Evolutionary conservation across 169 alveolate species (phyloP), one percentile per base, ranked within the genome.

Genomic region (Miamiensis avidus): DNA sequence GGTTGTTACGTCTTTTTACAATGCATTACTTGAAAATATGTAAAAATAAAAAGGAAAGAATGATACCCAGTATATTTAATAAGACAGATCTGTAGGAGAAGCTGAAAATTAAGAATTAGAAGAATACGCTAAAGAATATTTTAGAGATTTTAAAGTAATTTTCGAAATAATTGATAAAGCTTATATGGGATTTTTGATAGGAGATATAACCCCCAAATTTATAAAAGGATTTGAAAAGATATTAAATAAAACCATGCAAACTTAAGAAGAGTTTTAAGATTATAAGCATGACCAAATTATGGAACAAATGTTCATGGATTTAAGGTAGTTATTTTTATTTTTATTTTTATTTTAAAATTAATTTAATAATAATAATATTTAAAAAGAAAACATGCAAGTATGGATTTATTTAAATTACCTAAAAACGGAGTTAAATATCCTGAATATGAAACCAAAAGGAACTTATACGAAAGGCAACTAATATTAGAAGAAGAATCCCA

Each of bases 131-230:
- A 25, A 76, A 31, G 84, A 78, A 15, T 64, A 82, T 16, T 34
- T 74, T 29, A 86, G 76, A 28, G 73, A 81, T 0, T 30, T 88
- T 1, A 83, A 89, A 75, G 74, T 89, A 0, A 75, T 88, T 15
- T 32, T 88, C 16, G 96, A 93, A 82, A 89, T 91, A 31, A 84
- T 88, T 86, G 96, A 94, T 75, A 93, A 94, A 74, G 90, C 91
- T 11, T 79, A 85, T 27, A 89, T 89, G 31, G 96, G 96, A 31
- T 82, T 93, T 32, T 85, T 94, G 29, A 77, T 93, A 16, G 96
- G 96, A 26, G 96, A 94, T 78, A 31, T 93, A 31, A 78, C 88
- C 33, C 89, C 89, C 28, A 89, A 90, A 26, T 76, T 90, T 26
- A 76, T 90, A 11, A 84, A 93, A 65, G 75, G 65, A 16, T 26